Conservation (phyloP, 2,329 filamentous ascomycete species). For the Acrocalymma vagum region DNA sequence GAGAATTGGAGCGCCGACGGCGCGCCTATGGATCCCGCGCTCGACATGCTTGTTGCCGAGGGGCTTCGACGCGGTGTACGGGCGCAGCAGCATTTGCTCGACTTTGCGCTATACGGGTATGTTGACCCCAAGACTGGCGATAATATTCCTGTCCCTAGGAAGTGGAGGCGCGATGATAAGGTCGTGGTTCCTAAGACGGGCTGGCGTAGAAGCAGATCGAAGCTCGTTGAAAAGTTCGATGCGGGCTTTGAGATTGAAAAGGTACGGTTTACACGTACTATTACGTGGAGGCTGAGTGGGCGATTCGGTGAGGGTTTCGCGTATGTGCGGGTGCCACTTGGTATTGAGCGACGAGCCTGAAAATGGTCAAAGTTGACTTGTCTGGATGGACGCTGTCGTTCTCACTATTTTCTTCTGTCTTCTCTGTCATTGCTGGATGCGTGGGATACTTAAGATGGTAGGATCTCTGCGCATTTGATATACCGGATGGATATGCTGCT, state of each 20-base stretch:
- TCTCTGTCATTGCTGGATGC: no score
- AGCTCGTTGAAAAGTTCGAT: conserved; percentile 8
- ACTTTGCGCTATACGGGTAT: conserved; percentile 71
- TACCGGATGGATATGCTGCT: no score
- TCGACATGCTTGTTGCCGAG: conserved; percentile 58
- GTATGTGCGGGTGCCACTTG: no score
- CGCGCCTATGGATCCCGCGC: conserved; percentile 57
- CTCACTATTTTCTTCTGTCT: no score
- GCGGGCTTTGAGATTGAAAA: conserved; percentile 1
- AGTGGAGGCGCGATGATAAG: conserved; percentile 62
- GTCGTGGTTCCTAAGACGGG: conserved; percentile 11
- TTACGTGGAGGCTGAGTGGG: no score
- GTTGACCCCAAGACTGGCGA: conserved; percentile 60
- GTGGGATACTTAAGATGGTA: no score
- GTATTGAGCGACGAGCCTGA: no score
- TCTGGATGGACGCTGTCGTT: no score
- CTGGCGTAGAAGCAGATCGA: conserved; percentile 13
- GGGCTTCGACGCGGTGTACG: conserved; percentile 60
- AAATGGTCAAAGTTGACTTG: no score
- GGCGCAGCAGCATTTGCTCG: conserved; percentile 62
- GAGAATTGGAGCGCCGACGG: conserved; percentile 62
- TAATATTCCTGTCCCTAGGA: conserved; percentile 58
- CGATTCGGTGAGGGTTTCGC: no score
- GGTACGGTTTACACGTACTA: no score
- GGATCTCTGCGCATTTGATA: no score